Evolutionary conservation across 768 basidiomycete genomes (phyloP).

Genomic region (Mycena haematopus): DNA sequence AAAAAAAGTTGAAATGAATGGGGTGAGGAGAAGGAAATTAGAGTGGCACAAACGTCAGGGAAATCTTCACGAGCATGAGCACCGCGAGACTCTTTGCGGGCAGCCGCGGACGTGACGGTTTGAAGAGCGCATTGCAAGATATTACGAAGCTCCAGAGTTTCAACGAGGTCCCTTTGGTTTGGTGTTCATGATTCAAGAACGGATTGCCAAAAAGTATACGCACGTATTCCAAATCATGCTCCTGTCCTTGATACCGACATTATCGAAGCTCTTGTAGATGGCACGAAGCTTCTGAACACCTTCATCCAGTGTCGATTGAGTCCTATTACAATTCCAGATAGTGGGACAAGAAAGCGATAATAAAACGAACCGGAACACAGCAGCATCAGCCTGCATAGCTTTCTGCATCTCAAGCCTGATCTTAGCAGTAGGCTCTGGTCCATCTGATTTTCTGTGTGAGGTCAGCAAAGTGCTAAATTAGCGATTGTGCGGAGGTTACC

Average conservation of each 20-base stretch:
- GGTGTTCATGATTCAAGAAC: slow-evolving; percentile 6
- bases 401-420: slow-evolving; percentile 98
- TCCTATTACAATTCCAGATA: slow-evolving; percentile 48
- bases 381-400: slow-evolving; percentile 97
- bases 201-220: slow-evolving; percentile 37
- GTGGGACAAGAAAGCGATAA: background rate
- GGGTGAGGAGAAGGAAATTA: background rate
- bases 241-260: slow-evolving; percentile 96
- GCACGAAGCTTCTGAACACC: slow-evolving; percentile 86
- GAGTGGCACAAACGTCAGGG: slow-evolving; percentile 71
- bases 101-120: slow-evolving; percentile 91
- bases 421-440: slow-evolving; percentile 85
- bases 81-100: slow-evolving; percentile 96
- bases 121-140: slow-evolving; percentile 94
- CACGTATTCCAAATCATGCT: slow-evolving; percentile 99
- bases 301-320: slow-evolving; percentile 87
- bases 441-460: slow-evolving; percentile 68
- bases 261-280: slow-evolving; percentile 88
- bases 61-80: slow-evolving; percentile 98
- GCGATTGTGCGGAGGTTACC: slow-evolving; percentile 42
- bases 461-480: background rate
- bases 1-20: slow-evolving; percentile 6
- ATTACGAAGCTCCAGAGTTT: slow-evolving; percentile 97
- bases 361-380: slow-evolving; percentile 82
- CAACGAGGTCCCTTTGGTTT: slow-evolving; percentile 82